These are phyloP conservation scores for Scortechinia acanthostroma DNA, from an alignment of 2,329 filamentous ascomycete species.

Conservation along the genomic window DNA sequence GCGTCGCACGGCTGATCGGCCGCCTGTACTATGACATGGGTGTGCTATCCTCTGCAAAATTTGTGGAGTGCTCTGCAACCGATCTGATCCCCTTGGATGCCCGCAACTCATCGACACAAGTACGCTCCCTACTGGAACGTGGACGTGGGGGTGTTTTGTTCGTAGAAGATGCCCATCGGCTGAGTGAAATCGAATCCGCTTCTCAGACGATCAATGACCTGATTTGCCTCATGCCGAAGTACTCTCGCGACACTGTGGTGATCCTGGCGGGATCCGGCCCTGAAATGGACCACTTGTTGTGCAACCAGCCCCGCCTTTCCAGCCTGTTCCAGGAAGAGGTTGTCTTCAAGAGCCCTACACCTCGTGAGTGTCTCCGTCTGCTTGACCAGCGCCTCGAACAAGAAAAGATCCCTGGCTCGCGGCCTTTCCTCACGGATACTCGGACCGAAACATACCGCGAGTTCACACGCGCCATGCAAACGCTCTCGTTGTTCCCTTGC, in stretches of 20 bases:
- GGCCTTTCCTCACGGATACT: background rate
- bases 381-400: constrained; percentile 16
- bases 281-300: constrained; percentile 58
- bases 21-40: constrained; percentile 45
- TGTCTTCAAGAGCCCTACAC: constrained; percentile 38
- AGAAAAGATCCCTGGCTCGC: background rate
- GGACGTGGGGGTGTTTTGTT: constrained; percentile 61
- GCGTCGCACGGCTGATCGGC: constrained; percentile 41
- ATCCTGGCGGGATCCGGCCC: constrained; percentile 64
- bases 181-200: constrained; percentile 49
- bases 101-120: constrained; percentile 42
- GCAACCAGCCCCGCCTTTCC: constrained; percentile 52
- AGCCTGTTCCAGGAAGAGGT: constrained; percentile 59
- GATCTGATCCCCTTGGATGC: constrained; percentile 41
- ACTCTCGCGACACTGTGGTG: constrained; percentile 50
- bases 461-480: background rate
- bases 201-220: constrained; percentile 46
- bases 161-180: constrained; percentile 67
- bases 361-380: constrained; percentile 32
- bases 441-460: background rate
- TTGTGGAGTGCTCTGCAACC: constrained; percentile 38
- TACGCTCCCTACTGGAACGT: constrained; percentile 31
- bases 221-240: constrained; percentile 35
- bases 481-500: background rate
- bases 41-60: constrained; percentile 33